Evolutionary conservation across 306 rosid species (phyloP).

Genomic region (Crotalaria pallida): DNA sequence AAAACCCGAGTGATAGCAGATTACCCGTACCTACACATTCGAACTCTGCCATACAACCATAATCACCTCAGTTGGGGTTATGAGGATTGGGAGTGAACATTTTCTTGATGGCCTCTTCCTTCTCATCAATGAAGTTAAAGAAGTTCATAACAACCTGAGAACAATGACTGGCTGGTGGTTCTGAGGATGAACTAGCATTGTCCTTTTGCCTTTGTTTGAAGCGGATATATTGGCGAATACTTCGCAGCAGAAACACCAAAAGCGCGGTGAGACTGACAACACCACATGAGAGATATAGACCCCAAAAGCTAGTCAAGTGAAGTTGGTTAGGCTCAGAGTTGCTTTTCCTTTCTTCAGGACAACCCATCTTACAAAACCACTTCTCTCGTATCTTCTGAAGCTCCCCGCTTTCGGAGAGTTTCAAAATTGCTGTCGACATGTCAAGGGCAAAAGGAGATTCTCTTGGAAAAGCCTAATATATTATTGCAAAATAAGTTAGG

Average conservation of each 20-base stretch:
- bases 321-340: constrained; percentile 55
- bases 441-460: constrained; percentile 87
- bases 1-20: neutral
- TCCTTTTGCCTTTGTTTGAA: constrained; percentile 48
- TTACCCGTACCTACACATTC: neutral
- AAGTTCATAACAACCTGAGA: constrained; percentile 54
- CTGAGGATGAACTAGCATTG: constrained; percentile 23
- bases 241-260: constrained; percentile 47
- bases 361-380: constrained; percentile 86
- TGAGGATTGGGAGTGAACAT: constrained; percentile 47
- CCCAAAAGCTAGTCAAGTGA: constrained; percentile 81
- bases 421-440: constrained; percentile 87
- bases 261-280: constrained; percentile 38
- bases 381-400: constrained; percentile 60
- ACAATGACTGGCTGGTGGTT: constrained; percentile 34
- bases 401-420: constrained; percentile 70
- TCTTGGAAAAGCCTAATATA: constrained; percentile 69
- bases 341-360: constrained; percentile 51
- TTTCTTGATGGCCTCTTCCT: constrained; percentile 86
- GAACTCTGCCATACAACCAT: neutral
- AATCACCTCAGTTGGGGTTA: constrained; percentile 35
- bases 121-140: constrained; percentile 68
- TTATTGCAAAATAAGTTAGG: constrained; percentile 26
- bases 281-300: constrained; percentile 64
- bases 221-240: constrained; percentile 46